Evolutionary conservation across 129 eudicot species (phyloP).

Genomic region (Saposhnikovia divaricata): DNA sequence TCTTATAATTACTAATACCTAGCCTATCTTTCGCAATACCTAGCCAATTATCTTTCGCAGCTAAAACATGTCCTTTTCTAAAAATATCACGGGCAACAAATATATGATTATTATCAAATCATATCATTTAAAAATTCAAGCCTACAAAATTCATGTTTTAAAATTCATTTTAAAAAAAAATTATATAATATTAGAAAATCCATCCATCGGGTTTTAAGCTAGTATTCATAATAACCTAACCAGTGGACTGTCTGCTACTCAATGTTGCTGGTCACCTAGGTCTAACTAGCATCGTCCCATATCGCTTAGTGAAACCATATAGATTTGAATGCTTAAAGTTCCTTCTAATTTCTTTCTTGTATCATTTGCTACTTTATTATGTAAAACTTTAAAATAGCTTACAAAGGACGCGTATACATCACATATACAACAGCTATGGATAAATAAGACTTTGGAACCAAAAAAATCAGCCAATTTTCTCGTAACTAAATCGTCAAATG

Average conservation of each 20-base stretch:
- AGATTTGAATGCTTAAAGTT: background rate
- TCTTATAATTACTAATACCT: too few relatives aligned
- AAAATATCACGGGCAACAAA: too few relatives aligned
- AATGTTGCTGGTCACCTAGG: background rate
- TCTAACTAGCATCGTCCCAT: background rate
- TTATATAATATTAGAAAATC: too few relatives aligned
- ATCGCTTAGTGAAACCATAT: background rate
- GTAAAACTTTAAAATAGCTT: background rate
- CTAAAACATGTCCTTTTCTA: too few relatives aligned
- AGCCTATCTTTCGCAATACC: too few relatives aligned
- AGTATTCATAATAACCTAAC: conserved; percentile 6
- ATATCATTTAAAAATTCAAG: too few relatives aligned
- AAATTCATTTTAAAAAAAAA: too few relatives aligned
- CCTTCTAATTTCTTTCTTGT: background rate
- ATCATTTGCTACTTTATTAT: background rate
- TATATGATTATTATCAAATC: too few relatives aligned
- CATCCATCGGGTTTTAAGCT: too few relatives aligned
- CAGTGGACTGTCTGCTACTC: background rate
- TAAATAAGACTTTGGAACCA: background rate
- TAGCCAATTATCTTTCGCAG: too few relatives aligned
- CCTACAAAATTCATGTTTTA: too few relatives aligned
- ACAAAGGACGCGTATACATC: background rate
- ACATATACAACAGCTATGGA: background rate
- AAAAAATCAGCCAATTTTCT: background rate
- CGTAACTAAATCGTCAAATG: background rate